phyloP scores from a whole-genome alignment of 2,329 filamentous ascomycete genomes.

The Coniella vitis region DNA sequence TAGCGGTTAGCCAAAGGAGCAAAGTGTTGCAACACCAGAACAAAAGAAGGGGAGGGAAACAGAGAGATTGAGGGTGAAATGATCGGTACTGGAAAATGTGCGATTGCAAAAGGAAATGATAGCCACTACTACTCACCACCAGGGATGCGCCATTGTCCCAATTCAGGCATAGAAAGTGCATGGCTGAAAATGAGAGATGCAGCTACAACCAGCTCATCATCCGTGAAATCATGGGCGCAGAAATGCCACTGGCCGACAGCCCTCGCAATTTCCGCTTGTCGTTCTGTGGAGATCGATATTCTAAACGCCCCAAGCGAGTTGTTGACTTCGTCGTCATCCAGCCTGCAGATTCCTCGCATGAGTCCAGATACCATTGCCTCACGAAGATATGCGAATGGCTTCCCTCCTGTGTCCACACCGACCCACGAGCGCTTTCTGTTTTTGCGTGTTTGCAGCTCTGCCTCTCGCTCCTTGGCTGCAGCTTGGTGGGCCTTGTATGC shows the following conservation, averaged over 20 bases:
- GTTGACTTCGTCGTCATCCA: conserved; percentile 54
- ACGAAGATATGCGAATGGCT: conserved; percentile 81
- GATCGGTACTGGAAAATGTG: too few relatives aligned
- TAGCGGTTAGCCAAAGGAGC: conserved; percentile 33
- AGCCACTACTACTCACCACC: conserved; percentile 50
- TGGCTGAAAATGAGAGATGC: conserved; percentile 88
- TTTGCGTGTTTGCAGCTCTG: conserved; percentile 64
- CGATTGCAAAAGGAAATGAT: neutral
- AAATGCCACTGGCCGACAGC: conserved; percentile 80
- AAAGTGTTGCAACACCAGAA: conserved; percentile 17
- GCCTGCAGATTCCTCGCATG: conserved; percentile 82
- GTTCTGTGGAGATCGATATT: conserved; percentile 59
- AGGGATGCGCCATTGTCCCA: conserved; percentile 73
- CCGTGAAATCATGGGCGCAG: conserved; percentile 79
- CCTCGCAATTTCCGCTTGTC: conserved; percentile 57
- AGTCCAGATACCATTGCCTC: conserved; percentile 91
- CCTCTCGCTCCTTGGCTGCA: conserved; percentile 64
- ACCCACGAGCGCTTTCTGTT: conserved; percentile 88
- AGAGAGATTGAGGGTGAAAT: too few relatives aligned
- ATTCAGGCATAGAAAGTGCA: conserved; percentile 71
- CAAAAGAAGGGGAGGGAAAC: conserved; percentile 7
- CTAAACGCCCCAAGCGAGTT: conserved; percentile 18
- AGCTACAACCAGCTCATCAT: conserved; percentile 83
- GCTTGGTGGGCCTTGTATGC: conserved; percentile 78
- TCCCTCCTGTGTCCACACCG: conserved; percentile 67